Evolutionary conservation across 164 flowering plant species (phyloP).

Genomic region (Akebia trifoliata): DNA sequence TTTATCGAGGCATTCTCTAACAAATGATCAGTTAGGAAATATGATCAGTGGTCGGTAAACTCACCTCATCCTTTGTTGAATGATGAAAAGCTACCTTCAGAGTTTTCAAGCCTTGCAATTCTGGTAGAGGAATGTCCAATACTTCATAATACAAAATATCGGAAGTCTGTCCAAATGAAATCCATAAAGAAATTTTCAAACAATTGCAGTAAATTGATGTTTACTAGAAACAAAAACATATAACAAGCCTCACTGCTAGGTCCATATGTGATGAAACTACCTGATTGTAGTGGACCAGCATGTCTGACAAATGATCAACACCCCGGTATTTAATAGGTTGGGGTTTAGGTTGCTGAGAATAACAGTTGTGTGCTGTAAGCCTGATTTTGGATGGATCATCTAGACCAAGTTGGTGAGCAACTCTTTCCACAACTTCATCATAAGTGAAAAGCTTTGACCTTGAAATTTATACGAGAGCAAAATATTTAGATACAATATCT

Average conservation of each 20-base stretch:
- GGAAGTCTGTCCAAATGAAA: constrained; percentile 49
- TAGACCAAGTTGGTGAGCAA: constrained; percentile 69
- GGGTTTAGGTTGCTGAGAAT: constrained; percentile 96
- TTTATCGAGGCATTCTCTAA: neutral
- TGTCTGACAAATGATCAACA: constrained; percentile 78
- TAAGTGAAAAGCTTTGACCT: constrained; percentile 82
- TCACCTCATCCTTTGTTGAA: constrained; percentile 78
- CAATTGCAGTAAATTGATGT: neutral
- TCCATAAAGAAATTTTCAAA: neutral
- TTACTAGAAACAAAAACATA: neutral
- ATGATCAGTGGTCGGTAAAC: constrained; percentile 11
- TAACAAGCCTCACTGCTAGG: neutral
- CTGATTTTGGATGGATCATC: constrained; percentile 92
- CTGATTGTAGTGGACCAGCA: constrained; percentile 93
- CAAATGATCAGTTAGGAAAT: neutral
- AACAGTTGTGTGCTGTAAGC: constrained; percentile 90
- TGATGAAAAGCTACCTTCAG: constrained; percentile 89
- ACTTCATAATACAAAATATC: constrained; percentile 94
- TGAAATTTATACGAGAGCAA: constrained; percentile 9
- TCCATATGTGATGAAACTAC: constrained; percentile 22
- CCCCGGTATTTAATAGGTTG: constrained; percentile 87
- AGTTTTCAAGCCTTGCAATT: constrained; percentile 82
- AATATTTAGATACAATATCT: neutral
- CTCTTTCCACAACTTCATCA: constrained; percentile 91
- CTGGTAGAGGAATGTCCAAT: constrained; percentile 89